A percentile compares a stretch with the other conserved stretches of the same genome.
These are phyloP conservation scores for Aspergillus nanangensis DNA, from an alignment of 495 filamentous ascomycete genomes.

Conservation along the genomic window DNA sequence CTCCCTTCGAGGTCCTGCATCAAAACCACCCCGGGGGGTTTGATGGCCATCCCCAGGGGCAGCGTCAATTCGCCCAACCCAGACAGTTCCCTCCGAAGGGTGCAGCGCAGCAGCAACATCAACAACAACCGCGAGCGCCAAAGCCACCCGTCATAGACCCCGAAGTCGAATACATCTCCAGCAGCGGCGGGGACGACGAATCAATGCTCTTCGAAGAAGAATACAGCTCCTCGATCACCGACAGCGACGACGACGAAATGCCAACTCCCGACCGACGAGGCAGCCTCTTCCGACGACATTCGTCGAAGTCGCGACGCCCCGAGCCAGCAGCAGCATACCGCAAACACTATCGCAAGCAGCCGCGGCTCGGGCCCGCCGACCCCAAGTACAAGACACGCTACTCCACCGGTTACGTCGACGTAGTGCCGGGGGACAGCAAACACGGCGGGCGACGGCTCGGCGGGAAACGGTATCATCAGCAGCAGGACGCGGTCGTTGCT, in stretches of 20 bases:
- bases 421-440: conserved; percentile 11
- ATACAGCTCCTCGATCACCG: conserved; percentile 5
- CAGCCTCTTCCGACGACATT: conserved; percentile 14
- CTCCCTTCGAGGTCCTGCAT: not conserved
- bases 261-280: conserved; percentile 9
- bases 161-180: conserved; percentile 5
- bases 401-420: conserved; percentile 6
- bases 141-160: not conserved
- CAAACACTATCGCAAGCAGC: conserved; percentile 15
- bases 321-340: conserved; percentile 5
- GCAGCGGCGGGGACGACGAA: conserved; percentile 16
- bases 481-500: conserved; percentile 5
- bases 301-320: conserved; percentile 6
- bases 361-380: no score
- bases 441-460: not conserved
- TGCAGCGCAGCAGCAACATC: not conserved
- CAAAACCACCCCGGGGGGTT: no score
- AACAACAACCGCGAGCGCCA: not conserved
- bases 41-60: no score
- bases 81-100: not conserved
- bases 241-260: conserved; percentile 8
- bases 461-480: not conserved
- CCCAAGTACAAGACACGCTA: not conserved
- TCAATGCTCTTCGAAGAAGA: conserved; percentile 8
- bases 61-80: no score